These are phyloP conservation scores for Backusella australiensis DNA, from an alignment of 192 early-diverging fungal genomes.

Conservation along the genomic window DNA sequence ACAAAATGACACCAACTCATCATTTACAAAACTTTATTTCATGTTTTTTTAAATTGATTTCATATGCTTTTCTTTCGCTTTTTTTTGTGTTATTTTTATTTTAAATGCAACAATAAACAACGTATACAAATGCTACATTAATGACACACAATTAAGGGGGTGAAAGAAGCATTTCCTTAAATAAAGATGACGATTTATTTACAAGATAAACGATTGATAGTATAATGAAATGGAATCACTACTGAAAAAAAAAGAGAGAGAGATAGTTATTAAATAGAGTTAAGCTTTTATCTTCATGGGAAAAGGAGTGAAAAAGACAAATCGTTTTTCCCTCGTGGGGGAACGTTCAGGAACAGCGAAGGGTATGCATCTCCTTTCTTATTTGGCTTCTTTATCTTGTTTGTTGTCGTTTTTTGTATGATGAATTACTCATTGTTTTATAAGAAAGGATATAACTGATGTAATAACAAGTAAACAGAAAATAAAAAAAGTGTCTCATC, in stretches of 20 bases:
- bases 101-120: not conserved
- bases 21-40: not conserved
- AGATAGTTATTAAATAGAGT: not conserved
- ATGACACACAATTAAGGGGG: not conserved
- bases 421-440: not conserved
- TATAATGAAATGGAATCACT: not conserved
- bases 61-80: not conserved
- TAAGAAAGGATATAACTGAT: not conserved
- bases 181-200: not conserved
- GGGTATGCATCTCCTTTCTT: not conserved
- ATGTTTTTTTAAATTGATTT: not conserved
- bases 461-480: not conserved
- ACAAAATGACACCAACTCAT: not conserved
- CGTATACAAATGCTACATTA: not conserved
- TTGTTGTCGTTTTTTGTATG: not conserved
- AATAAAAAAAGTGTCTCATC: not conserved
- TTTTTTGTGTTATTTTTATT: not conserved
- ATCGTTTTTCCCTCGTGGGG: not conserved
- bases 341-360: not conserved
- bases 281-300: constrained; percentile 2
- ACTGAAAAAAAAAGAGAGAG: not conserved
- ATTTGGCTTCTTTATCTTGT: not conserved
- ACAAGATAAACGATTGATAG: not conserved
- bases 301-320: not conserved
- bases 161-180: not conserved